Base-by-base conservation (phyloP, 2,329 filamentous ascomycete genomes). In the Colletotrichum incanum region DNA sequence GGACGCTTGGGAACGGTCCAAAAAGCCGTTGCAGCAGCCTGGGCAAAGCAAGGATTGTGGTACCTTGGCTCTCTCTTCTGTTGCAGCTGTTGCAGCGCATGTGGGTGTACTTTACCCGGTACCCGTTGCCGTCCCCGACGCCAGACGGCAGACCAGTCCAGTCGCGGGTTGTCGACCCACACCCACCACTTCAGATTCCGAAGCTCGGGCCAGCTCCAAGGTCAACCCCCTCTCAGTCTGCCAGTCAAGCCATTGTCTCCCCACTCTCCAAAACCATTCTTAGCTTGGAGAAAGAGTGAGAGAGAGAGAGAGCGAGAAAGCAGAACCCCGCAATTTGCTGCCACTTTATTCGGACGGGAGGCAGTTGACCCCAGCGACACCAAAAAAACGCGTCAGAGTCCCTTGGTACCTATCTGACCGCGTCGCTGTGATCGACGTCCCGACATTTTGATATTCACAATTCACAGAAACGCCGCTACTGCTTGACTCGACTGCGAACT, bases 291-390 rank as follows among this genome's bases (percentile, higher is more conserved):
- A 34, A 18, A 45, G 28, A 47, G 18, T n/a, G 58, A n/a, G 28
- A 6, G 28, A 31, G 28, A n/a, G n/a, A n/a, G n/a, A n/a, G n/a
- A n/a, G n/a, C n/a, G 31, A 34, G 31, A 34, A 4, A 34, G 31
- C 34, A 67, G 58, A 54, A 71, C 65, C 69, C 69, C 65, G 69
- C 69, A 71, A 56, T 56, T 59, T 59, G 31, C 50, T 68, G 50
- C 56, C 20, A 58, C 31, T 50, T 67, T 54, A 39, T 47, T 43
- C 7, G 8, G 26, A 45, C 14, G 55, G 50, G 34, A 47, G 9
- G 28, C 20, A 20, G 59, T n/a, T 23, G 6, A 28, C 56, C 64
- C 31, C 26, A 26, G 58, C 18, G 26, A 58, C 68, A 58, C 65
- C 58, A 47, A 69, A 72, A 28, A 69, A 69, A 69, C 67, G 63